A percentile compares a stretch with the other conserved stretches of the same genome.
Conservation (phyloP, 169 alveolate genomes). For the Theileria parva region DNA sequence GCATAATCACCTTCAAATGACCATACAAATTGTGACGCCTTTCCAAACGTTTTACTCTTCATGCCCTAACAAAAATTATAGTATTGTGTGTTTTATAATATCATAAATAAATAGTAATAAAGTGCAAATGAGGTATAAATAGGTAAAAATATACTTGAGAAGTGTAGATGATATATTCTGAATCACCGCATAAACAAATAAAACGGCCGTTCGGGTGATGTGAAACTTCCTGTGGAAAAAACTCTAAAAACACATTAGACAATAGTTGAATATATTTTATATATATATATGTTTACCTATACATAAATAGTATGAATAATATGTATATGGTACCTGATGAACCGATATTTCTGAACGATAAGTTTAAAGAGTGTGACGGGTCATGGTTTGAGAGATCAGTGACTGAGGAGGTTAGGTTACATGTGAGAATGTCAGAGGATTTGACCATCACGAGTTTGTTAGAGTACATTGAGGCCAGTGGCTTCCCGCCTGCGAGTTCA, state of each 20-base stretch:
- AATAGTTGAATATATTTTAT: slow-evolving; percentile 69
- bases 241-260: slow-evolving; percentile 85
- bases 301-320: slow-evolving; percentile 21
- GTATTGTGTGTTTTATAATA: no score
- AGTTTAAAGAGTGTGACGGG: slow-evolving; percentile 42
- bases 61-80: slow-evolving; percentile 70
- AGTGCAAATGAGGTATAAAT: slow-evolving; percentile 2
- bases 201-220: slow-evolving; percentile 97
- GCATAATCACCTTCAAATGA: slow-evolving; percentile 93
- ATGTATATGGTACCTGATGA: slow-evolving; percentile 71
- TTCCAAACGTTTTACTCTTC: slow-evolving; percentile 91
- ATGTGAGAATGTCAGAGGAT: slow-evolving; percentile 90
- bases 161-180: slow-evolving; percentile 94
- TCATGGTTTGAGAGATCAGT: slow-evolving; percentile 33
- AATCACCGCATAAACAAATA: slow-evolving; percentile 94
- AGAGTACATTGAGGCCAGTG: slow-evolving; percentile 90
- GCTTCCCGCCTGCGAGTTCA: slow-evolving; percentile 95
- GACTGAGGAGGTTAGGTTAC: slow-evolving; percentile 74
- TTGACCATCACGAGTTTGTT: slow-evolving; percentile 93
- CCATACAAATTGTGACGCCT: slow-evolving; percentile 93
- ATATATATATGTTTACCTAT: slow-evolving; percentile 55
- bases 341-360: slow-evolving; percentile 75
- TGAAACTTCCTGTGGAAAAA: slow-evolving; percentile 89
- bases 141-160: slow-evolving; percentile 73
- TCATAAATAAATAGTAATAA: no score